A percentile compares a stretch with the other conserved stretches of the same genome.
phyloP scores from a whole-genome alignment of 371 early-diverging fungal genomes.

The Mucor lusitanicus region DNA sequence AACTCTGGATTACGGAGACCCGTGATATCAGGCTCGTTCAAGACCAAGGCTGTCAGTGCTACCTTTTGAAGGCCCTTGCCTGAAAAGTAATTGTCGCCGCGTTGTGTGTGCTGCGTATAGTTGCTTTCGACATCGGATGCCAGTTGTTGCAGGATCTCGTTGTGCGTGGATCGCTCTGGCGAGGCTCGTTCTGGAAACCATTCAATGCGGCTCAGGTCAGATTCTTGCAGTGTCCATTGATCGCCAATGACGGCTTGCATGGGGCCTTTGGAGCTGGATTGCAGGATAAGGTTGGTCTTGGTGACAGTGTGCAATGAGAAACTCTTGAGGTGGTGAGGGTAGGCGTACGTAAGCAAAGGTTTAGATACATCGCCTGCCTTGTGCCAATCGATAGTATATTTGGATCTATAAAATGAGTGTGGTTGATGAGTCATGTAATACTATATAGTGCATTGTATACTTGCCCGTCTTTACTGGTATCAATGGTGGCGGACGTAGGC shows the following conservation, averaged over 20 bases:
- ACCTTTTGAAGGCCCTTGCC: conserved; percentile 74
- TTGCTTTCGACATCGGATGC: conserved; percentile 47
- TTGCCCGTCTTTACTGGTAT: conserved; percentile 17
- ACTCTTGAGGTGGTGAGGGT: conserved; percentile 58
- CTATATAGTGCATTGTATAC: no score
- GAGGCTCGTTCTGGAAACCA: conserved; percentile 44
- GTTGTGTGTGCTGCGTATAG: conserved; percentile 37
- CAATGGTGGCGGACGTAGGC: conserved; percentile 44
- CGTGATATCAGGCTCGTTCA: conserved; percentile 51
- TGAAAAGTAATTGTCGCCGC: conserved; percentile 69
- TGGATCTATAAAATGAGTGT: background rate
- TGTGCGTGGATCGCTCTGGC: conserved; percentile 33
- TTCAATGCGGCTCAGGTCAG: conserved; percentile 27
- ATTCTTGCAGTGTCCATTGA: conserved; percentile 60
- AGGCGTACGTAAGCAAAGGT: conserved; percentile 45
- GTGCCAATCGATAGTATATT: conserved; percentile 54
- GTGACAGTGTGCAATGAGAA: conserved; percentile 24
- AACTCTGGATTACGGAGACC: conserved; percentile 43
- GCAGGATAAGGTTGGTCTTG: conserved; percentile 24
- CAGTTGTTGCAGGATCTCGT: conserved; percentile 39
- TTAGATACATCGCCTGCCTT: conserved; percentile 28
- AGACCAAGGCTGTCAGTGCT: conserved; percentile 64
- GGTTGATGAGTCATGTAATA: background rate
- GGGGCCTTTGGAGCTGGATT: conserved; percentile 65
- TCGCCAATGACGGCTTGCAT: conserved; percentile 66